phyloP scores from a whole-genome alignment of 2,329 filamentous ascomycete species.

The Colletotrichum sp. region DNA sequence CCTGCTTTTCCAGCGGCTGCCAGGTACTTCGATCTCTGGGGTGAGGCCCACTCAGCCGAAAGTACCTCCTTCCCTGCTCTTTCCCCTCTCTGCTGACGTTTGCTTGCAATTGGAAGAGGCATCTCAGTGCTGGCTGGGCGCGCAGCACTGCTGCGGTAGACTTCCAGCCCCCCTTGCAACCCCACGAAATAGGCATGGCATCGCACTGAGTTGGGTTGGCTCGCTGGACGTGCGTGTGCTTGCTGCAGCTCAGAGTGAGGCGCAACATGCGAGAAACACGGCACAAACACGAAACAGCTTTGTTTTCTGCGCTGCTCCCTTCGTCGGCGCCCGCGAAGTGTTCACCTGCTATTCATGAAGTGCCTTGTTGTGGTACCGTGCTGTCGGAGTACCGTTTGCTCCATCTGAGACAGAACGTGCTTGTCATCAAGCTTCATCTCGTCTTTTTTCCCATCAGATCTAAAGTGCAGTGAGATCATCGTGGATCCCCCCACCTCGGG shows the following conservation, averaged over 20 bases:
- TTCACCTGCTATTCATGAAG: neutral
- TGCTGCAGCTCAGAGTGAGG: constrained; percentile 4
- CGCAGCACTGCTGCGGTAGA: neutral
- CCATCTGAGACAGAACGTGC: neutral
- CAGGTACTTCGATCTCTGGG: constrained; percentile 4
- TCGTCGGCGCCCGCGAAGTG: neutral
- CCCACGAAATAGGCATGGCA: constrained; percentile 8
- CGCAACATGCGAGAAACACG: neutral
- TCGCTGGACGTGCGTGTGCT: neutral
- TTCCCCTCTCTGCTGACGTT: constrained; percentile 16
- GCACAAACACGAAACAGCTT: neutral
- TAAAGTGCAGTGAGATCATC: constrained; percentile 5
- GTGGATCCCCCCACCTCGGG: neutral
- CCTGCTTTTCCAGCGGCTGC: constrained; percentile 1
- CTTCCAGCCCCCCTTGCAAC: constrained; percentile 11
- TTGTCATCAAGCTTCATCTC: neutral
- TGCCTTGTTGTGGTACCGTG: neutral
- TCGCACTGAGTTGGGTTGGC: neutral
- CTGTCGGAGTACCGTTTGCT: neutral
- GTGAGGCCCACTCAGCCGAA: neutral
- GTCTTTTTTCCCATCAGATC: neutral
- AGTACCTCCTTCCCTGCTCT: constrained; percentile 1
- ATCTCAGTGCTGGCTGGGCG: neutral
- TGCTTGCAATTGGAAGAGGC: neutral
- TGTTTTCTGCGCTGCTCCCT: neutral